Evolutionary conservation across 2,329 filamentous ascomycete genomes (phyloP).

Genomic region (Byssoonygena ceratinophila): DNA sequence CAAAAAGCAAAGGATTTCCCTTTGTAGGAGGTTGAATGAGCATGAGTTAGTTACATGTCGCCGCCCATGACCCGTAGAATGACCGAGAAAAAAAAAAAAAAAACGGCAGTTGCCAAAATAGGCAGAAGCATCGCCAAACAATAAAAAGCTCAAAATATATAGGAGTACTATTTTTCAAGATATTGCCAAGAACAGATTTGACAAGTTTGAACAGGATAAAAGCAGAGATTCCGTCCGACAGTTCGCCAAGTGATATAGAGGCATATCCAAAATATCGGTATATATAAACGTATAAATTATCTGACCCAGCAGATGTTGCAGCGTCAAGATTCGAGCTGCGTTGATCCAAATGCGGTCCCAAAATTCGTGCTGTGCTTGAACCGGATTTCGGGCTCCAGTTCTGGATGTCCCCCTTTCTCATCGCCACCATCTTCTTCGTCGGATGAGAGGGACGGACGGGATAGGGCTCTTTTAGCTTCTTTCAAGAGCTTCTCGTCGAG

Average conservation of each 20-base stretch:
- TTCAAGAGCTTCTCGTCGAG: slow-evolving; percentile 36
- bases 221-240: too few relatives aligned
- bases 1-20: not conserved
- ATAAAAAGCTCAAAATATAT: not conserved
- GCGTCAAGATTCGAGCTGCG: slow-evolving; percentile 4
- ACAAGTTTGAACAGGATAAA: too few relatives aligned
- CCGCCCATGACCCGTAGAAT: too few relatives aligned
- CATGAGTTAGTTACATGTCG: too few relatives aligned
- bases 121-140: too few relatives aligned
- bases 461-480: slow-evolving; percentile 30
- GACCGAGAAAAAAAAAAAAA: too few relatives aligned
- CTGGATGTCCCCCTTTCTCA: slow-evolving; percentile 23
- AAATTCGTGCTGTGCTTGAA: slow-evolving; percentile 40
- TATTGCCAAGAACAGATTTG: not conserved
- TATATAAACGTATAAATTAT: slow-evolving; percentile 3
- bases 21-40: too few relatives aligned
- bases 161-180: not conserved
- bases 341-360: slow-evolving; percentile 37
- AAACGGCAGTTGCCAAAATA: too few relatives aligned
- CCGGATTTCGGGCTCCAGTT: slow-evolving; percentile 35
- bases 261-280: not conserved
- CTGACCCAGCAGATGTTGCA: slow-evolving; percentile 4
- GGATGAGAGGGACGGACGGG: slow-evolving; percentile 18
- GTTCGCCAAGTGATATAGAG: too few relatives aligned
- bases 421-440: slow-evolving; percentile 21